Base-by-base conservation (phyloP, 495 filamentous ascomycete genomes). In the Lepraria neglecta region DNA sequence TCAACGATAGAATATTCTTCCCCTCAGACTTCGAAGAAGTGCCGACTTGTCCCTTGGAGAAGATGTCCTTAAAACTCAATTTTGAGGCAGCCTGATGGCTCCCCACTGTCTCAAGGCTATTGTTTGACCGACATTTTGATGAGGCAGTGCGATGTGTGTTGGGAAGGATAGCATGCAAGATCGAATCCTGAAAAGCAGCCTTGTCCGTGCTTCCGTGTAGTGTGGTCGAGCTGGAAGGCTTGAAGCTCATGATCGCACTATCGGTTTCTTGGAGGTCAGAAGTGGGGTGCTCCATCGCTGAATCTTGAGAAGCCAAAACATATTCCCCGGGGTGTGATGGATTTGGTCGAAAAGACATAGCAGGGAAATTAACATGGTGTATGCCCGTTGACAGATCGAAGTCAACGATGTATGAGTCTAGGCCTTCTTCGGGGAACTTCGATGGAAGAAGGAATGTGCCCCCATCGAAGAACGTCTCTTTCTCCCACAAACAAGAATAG, bases 401-500 rank as follows among this genome's bases (percentile, higher is more conserved):
- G 0, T 51, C 9, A 53, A 62, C 60, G 3, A 11, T 4, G 35
- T 62, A 62, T 7, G 24, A 27, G 15, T 58, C 21, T 19, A 35
- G 40, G 53, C 44, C 5, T 28, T 19, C 60, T 24, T 56, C 38
- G 17, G 60, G 53, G 30, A 57, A 21, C 3, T 17, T 43, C 6
- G 60, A 62, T 4, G 60, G 60, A 0, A 62, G 27, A 19, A 56
- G 54, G 40, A 62, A 62, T 2, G 53, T 62, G 12, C 42, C 54
- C 4, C 45, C 58, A 31, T 52, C 58, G 31, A 60, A 42, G 9
- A 52, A 52, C 0, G 15, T 43, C 10, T 52, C 35, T 2, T 21
- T 21, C 15, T 43, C n/a, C 58, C 58, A 60, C 9, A 60, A 30
- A 33, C 58, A 51, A 30, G 58, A 46, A 50, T 60, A 46, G 21